Evolutionary conservation across 306 rosid species (phyloP).

Genomic region (Arachis stenosperma): DNA sequence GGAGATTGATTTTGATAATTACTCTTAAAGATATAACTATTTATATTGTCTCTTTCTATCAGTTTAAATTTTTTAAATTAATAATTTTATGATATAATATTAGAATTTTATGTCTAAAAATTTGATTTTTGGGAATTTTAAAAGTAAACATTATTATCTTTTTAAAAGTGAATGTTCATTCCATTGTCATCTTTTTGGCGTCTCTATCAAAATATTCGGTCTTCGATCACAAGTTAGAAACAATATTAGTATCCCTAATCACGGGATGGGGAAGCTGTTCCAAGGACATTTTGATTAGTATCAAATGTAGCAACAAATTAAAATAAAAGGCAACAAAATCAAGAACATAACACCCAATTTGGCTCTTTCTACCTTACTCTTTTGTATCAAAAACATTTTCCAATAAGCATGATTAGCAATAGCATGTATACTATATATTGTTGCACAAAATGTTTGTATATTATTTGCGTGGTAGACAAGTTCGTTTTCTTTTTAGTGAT

Average conservation of each 20-base stretch:
- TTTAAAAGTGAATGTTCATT: background rate
- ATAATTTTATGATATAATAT: too few species aligned
- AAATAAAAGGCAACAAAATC: conserved; percentile 1
- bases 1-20: too few species aligned
- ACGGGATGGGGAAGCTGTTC: conserved; percentile 31
- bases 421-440: background rate
- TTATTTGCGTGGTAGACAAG: too few species aligned
- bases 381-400: conserved; percentile 13
- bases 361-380: background rate
- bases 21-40: too few species aligned
- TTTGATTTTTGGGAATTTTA: too few species aligned
- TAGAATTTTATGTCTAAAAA: too few species aligned
- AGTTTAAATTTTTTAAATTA: too few species aligned
- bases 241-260: conserved; percentile 9
- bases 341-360: conserved; percentile 7
- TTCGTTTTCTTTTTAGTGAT: too few species aligned
- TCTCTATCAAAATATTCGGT: conserved; percentile 25
- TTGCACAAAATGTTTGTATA: background rate
- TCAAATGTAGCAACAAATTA: conserved; percentile 4
- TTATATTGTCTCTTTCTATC: too few species aligned
- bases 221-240: conserved; percentile 18
- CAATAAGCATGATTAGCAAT: background rate
- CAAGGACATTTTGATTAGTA: conserved; percentile 14
- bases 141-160: too few species aligned
- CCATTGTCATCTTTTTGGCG: conserved; percentile 24